These are phyloP conservation scores for Fragaria ananassa DNA, from an alignment of 306 rosid genomes.

Conservation along the genomic window DNA sequence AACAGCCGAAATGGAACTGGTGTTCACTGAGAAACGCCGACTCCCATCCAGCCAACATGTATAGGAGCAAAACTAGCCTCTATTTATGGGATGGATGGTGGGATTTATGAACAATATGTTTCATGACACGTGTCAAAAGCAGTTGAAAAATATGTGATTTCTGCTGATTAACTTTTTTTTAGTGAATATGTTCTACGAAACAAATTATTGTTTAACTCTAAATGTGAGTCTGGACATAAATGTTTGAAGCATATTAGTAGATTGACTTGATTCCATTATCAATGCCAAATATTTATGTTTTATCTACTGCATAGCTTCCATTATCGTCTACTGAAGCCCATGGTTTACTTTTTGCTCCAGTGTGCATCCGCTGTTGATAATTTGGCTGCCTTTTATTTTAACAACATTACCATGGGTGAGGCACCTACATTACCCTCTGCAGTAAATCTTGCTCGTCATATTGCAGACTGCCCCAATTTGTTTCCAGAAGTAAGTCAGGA, in stretches of 20 bases:
- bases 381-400: slow-evolving; percentile 91
- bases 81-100: neutral
- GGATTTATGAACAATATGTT: neutral
- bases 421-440: slow-evolving; percentile 78
- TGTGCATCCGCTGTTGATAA: slow-evolving; percentile 98
- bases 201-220: neutral
- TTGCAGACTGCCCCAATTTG: slow-evolving; percentile 84
- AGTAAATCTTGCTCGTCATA: slow-evolving; percentile 75
- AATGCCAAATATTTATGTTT: neutral
- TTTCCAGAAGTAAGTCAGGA: slow-evolving; percentile 76
- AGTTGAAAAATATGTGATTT: neutral
- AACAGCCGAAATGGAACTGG: neutral
- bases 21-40: neutral
- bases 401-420: slow-evolving; percentile 93
- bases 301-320: neutral
- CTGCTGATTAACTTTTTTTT: neutral
- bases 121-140: neutral
- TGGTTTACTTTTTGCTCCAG: slow-evolving; percentile 47
- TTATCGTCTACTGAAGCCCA: slow-evolving; percentile 2
- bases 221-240: neutral
- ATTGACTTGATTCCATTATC: neutral
- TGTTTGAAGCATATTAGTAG: neutral
- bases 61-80: neutral
- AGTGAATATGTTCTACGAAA: neutral
- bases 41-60: slow-evolving; percentile 1